Conservation (phyloP, 371 early-diverging fungal species). For the Rhizomucor pusillus region DNA sequence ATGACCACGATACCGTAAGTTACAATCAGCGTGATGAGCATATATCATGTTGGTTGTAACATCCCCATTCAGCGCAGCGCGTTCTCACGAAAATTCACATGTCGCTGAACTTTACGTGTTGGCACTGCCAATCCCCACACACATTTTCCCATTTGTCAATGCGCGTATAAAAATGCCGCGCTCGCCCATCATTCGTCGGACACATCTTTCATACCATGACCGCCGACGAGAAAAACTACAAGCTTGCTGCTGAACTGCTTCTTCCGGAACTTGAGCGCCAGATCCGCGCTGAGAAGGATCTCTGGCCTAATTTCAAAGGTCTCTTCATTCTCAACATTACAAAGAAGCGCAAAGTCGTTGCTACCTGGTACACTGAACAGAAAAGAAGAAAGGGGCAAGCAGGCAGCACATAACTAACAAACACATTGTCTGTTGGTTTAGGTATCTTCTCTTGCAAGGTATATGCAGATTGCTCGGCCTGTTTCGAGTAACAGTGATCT, state of each 20-base stretch:
- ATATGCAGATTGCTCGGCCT: neutral
- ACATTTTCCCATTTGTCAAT: neutral
- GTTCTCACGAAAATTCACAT: constrained; percentile 3
- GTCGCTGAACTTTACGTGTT: neutral
- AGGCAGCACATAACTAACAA: neutral
- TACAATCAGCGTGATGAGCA: neutral
- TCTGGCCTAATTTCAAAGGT: constrained; percentile 47
- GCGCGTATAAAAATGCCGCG: neutral
- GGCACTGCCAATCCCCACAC: constrained; percentile 1
- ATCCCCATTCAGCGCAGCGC: neutral
- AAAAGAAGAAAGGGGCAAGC: too few relatives aligned
- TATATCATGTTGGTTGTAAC: neutral
- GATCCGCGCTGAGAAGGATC: constrained; percentile 26
- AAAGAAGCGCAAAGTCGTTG: constrained; percentile 28
- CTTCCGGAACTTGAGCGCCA: constrained; percentile 49
- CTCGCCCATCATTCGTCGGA: neutral
- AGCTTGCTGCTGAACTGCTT: constrained; percentile 24
- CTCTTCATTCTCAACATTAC: constrained; percentile 41
- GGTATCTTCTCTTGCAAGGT: constrained; percentile 41
- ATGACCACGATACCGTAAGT: too few relatives aligned
- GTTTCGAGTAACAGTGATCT: neutral
- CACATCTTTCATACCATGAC: neutral
- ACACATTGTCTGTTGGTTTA: constrained; percentile 2
- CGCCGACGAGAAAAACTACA: neutral
- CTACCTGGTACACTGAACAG: constrained; percentile 30